A percentile compares a stretch with the other conserved stretches of the same genome.
phyloP scores from a whole-genome alignment of 2,329 filamentous ascomycete species.

The Penicillium paneum region DNA sequence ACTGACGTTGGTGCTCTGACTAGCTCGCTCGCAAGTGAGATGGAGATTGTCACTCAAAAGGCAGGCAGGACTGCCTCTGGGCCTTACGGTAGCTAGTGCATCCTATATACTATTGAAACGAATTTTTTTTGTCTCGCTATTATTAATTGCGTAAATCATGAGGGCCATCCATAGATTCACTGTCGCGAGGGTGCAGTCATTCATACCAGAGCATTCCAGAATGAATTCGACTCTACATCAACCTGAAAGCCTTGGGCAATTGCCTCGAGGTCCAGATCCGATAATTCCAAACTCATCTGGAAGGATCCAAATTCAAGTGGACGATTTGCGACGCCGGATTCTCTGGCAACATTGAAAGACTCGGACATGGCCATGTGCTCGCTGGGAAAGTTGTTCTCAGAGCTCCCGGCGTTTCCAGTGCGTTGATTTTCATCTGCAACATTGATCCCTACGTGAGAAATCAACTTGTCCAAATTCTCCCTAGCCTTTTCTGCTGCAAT shows the following conservation, averaged over 20 bases:
- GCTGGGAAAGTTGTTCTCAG: neutral
- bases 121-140: neutral
- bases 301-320: slow-evolving; percentile 9
- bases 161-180: neutral
- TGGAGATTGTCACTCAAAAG: neutral
- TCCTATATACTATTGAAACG: neutral
- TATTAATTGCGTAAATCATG: neutral
- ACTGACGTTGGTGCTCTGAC: neutral
- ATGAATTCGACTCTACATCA: slow-evolving; percentile 21
- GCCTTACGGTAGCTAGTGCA: slow-evolving; percentile 3
- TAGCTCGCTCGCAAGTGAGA: slow-evolving; percentile 1
- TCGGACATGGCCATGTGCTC: slow-evolving; percentile 3
- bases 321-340: neutral
- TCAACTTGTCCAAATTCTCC: slow-evolving; percentile 21
- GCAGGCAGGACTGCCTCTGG: neutral
- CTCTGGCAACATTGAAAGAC: neutral
- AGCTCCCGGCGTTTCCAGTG: neutral
- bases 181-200: neutral
- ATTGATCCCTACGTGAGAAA: slow-evolving; percentile 18
- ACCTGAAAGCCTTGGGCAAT: slow-evolving; percentile 28
- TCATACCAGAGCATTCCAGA: slow-evolving; percentile 20
- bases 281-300: slow-evolving; percentile 19
- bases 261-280: slow-evolving; percentile 27
- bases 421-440: slow-evolving; percentile 1
- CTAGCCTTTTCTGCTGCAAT: slow-evolving; percentile 24